Conservation (phyloP, 1,284 basidiomycete genomes). For the Lentinus polychrous region DNA sequence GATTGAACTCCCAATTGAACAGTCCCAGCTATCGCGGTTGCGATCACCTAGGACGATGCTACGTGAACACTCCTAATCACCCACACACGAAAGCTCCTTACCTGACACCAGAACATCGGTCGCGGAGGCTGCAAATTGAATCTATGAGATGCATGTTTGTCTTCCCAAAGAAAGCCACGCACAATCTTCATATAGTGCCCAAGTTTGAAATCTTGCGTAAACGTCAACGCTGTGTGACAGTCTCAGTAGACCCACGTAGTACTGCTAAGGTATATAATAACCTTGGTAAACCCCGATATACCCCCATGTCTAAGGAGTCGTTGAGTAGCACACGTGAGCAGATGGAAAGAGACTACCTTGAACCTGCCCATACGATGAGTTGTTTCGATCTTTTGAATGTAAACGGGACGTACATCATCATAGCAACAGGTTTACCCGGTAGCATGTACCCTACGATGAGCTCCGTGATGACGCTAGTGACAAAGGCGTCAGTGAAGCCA, state of each 20-base stretch:
- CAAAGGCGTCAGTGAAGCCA: not conserved
- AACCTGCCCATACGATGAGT: constrained; percentile 14
- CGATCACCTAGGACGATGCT: constrained; percentile 40
- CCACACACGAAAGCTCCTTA: constrained; percentile 18
- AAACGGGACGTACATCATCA: constrained; percentile 33
- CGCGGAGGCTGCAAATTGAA: constrained; percentile 26
- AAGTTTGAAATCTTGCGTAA: constrained; percentile 65
- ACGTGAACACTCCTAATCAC: constrained; percentile 16
- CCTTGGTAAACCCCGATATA: constrained; percentile 39
- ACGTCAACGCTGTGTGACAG: constrained; percentile 24
- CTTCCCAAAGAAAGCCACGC: not conserved
- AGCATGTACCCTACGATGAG: constrained; percentile 42
- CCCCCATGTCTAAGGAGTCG: constrained; percentile 35
- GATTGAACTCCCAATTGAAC: constrained; percentile 59
- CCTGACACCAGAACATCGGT: constrained; percentile 46
- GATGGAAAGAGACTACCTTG: constrained; percentile 14
- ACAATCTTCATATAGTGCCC: constrained; percentile 68
- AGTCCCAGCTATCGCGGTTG: constrained; percentile 56
- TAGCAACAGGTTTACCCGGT: constrained; percentile 39
- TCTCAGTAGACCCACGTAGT: not conserved
- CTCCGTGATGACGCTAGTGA: constrained; percentile 37
- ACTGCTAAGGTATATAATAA: not conserved
- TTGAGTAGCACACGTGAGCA: not conserved
- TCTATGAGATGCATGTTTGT: not conserved
- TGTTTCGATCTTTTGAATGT: not conserved